phyloP scores from a whole-genome alignment of 495 filamentous ascomycete species.

The Aspergillus homomorphus region DNA sequence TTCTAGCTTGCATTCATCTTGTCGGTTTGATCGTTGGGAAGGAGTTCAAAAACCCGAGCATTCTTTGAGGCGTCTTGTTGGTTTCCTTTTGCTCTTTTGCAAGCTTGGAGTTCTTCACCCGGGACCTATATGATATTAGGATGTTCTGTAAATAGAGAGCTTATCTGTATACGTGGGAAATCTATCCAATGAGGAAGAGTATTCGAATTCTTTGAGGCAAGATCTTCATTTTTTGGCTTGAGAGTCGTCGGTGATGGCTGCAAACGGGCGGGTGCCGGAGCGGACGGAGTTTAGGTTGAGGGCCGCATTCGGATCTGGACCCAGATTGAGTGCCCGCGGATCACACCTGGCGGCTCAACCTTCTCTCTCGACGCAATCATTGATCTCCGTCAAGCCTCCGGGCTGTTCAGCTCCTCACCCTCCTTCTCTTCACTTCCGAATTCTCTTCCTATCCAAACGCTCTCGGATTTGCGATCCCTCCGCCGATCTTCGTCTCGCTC shows the following conservation, averaged over 20 bases:
- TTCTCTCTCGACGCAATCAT: neutral
- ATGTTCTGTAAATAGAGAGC: neutral
- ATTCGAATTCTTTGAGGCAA: neutral
- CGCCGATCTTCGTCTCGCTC: neutral
- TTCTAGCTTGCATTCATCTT: neutral
- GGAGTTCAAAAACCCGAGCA: neutral
- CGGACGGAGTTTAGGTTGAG: neutral
- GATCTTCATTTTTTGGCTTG: neutral
- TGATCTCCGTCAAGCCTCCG: neutral
- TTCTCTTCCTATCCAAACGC: neutral
- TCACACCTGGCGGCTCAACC: neutral
- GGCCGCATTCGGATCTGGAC: conserved; percentile 12
- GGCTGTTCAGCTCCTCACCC: neutral
- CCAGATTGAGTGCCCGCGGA: neutral
- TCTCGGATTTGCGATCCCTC: neutral
- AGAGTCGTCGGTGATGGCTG: conserved; percentile 11
- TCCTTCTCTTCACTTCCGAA: neutral
- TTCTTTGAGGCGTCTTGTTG: neutral
- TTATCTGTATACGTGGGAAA: neutral
- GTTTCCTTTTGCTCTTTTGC: too few relatives aligned
- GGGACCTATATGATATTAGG: neutral
- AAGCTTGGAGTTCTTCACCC: neutral
- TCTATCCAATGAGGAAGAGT: neutral
- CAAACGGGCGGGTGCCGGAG: conserved; percentile 18
- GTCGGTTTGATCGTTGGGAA: neutral